These are phyloP conservation scores for Penicillium mononematosum DNA, from an alignment of 495 filamentous ascomycete genomes.

Conservation along the genomic window DNA sequence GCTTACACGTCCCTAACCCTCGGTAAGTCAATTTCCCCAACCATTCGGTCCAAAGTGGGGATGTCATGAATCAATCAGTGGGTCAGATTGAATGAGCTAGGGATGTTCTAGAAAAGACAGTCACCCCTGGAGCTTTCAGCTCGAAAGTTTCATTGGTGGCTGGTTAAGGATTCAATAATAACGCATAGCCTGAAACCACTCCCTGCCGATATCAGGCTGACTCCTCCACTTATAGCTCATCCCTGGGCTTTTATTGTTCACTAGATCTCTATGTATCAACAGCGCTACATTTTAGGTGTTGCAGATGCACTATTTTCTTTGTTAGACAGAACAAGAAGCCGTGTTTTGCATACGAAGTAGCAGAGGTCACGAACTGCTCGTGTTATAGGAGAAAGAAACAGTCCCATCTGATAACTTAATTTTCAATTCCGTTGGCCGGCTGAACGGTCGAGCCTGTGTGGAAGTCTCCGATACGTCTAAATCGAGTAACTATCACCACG, in stretches of 20 bases:
- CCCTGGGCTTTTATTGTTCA: not conserved
- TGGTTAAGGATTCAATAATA: not conserved
- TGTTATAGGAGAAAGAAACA: not conserved
- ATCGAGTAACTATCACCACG: constrained; percentile 1
- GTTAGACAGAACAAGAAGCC: not conserved
- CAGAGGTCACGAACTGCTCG: not conserved
- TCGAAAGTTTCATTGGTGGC: not conserved
- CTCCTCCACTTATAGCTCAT: not conserved
- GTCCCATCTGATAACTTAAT: constrained; percentile 25
- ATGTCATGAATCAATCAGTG: constrained; percentile 11
- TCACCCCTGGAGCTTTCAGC: not conserved
- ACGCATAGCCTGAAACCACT: not conserved
- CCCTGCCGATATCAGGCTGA: not conserved
- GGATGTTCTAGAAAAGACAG: constrained; percentile 11
- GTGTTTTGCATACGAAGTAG: not conserved
- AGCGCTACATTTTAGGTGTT: not conserved
- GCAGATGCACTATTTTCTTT: not conserved
- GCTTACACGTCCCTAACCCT: not conserved
- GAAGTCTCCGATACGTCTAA: not conserved
- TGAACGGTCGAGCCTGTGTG: not conserved
- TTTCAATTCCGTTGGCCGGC: not conserved
- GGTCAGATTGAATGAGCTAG: constrained; percentile 3
- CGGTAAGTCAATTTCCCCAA: constrained; percentile 13
- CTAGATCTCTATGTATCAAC: not conserved
- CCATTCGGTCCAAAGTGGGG: constrained; percentile 5